Evolutionary conservation across 2,329 filamentous ascomycete species (phyloP), one percentile per base, ranked within the genome.

Genomic region (Penicillium palitans): DNA sequence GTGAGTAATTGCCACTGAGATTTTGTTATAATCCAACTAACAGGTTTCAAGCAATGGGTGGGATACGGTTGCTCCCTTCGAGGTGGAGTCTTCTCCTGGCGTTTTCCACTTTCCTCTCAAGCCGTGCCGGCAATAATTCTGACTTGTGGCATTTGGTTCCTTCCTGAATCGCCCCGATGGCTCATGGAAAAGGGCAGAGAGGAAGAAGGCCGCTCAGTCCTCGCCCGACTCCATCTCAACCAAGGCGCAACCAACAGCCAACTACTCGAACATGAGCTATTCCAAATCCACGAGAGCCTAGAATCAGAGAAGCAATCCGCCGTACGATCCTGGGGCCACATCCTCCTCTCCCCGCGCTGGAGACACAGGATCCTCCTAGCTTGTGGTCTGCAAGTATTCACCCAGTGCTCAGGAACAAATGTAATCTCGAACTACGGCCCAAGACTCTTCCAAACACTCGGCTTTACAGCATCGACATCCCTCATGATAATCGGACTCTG

Each of bases 401-500:
- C 77, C 1, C 80, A 79, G 40, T 72, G 79, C 4, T 79, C 77
- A 25, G 80, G 80, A 10, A 78, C 79, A 56, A 81, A 80, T 46
- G 74, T 80, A 7, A 79, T 80, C 49, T 75, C 78, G 50, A 78
- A 76, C 59, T 79, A 80, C 45, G 74, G 76, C 3, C 71, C 76
- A 0, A 70, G 75, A 0, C 77, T 82, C 37, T 81, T 81, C 62
- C 66, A 69, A 13, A 72, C 76, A 4, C 72, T 82, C 0, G 78
- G 79, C 7, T 77, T 83, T 42, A 67, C 70, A 2, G 78, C 73
- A 0, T 74, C 75, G 8, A 78, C 74, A 1, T 79, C 80, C 0
- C 74, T 83, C 4, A 77, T 83, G 72, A 80, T 83, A 48, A 78
- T 81, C 59, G 81, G 80, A 4, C 77, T 83, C 61, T 80, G 76